Base-by-base conservation (phyloP, 2,329 filamentous ascomycete genomes). In the Chaetomiaceae sp. region DNA sequence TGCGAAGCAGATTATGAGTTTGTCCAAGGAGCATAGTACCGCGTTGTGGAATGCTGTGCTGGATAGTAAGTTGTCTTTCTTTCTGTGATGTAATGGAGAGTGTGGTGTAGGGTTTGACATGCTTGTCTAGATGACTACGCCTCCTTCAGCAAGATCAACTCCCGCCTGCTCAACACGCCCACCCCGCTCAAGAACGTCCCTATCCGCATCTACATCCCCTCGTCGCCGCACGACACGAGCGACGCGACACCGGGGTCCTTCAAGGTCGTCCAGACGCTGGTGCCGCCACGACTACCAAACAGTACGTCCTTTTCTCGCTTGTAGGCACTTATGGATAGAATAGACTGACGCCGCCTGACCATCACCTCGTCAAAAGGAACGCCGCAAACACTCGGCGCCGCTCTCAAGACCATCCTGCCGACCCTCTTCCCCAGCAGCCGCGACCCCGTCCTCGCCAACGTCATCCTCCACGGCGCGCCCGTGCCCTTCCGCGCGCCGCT, bases 1-100 rank as follows among this genome's bases (percentile, higher is more conserved):
- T 50, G 90, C 89, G 15, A 91, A 92, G 67, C 86, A 88, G 56
- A 91, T 95, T 65, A 95, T 96, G 89, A 86, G 84, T 50, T 75
- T 96, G 64, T 90, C 87, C 56, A 91, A 91, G 68, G 84, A 88
- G 42, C 85, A 95, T 68, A 94, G 89, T 14, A 89, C 85, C 7
- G 81, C 86, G 29, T 76, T 96, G 31, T 96, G 91, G 90, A 80
- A 85, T 60, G 81, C 88, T 9, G 88, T 95, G 38, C 79, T 86
- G 68, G 82, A 88, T 61, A 88, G 82, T 86, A 71, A 57, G 78
- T 69, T 12, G 17, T 25, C 17, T 27, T 7, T 34, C 15, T 20
- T 4, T 44, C n/a, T 2, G 11, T 39, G 7, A 12, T 9, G 15
- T 9, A 19, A 38, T 48, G 12, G 51, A 23, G 20, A 6, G 19